Evolutionary conservation across 2,329 filamentous ascomycete species (phyloP).

Genomic region (Plenodomus biglobosus): DNA sequence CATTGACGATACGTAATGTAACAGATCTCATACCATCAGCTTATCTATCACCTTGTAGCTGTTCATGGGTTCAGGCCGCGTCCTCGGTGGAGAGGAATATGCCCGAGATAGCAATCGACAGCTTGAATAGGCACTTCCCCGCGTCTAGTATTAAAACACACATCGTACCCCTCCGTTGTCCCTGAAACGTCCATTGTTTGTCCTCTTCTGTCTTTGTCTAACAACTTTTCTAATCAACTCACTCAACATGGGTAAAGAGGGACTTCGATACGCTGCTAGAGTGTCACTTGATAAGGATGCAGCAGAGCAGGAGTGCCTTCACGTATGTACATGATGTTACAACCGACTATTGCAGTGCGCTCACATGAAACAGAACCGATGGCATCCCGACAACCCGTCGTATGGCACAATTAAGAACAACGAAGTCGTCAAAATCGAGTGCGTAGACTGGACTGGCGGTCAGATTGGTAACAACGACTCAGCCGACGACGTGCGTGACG

Average conservation of each 20-base stretch:
- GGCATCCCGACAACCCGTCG: constrained; percentile 86
- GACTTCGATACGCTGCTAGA: constrained; percentile 70
- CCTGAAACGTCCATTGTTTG: neutral
- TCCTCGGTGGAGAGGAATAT: constrained; percentile 18
- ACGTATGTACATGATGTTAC: constrained; percentile 56
- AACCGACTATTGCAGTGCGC: neutral
- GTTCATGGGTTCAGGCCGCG: constrained; percentile 7
- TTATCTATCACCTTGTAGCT: constrained; percentile 37
- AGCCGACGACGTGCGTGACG: constrained; percentile 83
- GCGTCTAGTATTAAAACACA: constrained; percentile 18
- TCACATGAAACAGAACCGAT: constrained; percentile 66
- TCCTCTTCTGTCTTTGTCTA: neutral
- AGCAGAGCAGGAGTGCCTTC: constrained; percentile 67
- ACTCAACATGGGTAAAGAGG: constrained; percentile 51
- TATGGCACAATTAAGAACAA: constrained; percentile 73
- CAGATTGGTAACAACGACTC: constrained; percentile 88
- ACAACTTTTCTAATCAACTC: neutral
- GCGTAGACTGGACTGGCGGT: constrained; percentile 73
- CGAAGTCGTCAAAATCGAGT: constrained; percentile 92
- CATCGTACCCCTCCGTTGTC: constrained; percentile 8
- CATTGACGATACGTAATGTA: constrained; percentile 41
- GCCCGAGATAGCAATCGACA: constrained; percentile 23
- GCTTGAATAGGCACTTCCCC: constrained; percentile 10
- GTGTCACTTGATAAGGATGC: constrained; percentile 74
- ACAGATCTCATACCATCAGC: constrained; percentile 33